phyloP scores from a whole-genome alignment of 2,329 filamentous ascomycete genomes.

The Sclerotinia subarctica region DNA sequence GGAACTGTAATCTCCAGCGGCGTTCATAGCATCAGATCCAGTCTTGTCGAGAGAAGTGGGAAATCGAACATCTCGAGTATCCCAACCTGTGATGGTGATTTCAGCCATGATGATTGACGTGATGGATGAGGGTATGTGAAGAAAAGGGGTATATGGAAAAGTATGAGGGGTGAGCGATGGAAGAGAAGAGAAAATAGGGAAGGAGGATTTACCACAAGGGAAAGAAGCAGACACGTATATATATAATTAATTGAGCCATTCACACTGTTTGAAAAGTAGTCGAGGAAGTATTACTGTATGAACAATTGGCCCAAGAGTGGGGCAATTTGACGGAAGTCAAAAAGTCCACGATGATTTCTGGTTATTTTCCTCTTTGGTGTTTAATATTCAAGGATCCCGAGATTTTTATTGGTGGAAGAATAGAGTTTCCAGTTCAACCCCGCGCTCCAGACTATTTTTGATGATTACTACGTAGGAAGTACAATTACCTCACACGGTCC shows the following conservation, averaged over 20 bases:
- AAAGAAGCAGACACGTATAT: slow-evolving; percentile 12
- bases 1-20: slow-evolving; percentile 85
- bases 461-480: neutral
- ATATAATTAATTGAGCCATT: neutral
- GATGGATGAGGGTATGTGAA: neutral
- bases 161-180: neutral
- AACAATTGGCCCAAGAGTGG: slow-evolving; percentile 4
- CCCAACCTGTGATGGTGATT: slow-evolving; percentile 70
- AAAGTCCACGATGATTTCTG: slow-evolving; percentile 4
- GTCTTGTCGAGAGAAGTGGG: slow-evolving; percentile 94
- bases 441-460: slow-evolving; percentile 10
- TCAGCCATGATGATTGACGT: slow-evolving; percentile 45
- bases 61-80: slow-evolving; percentile 71
- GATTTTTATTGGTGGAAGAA: slow-evolving; percentile 11
- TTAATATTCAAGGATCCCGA: neutral
- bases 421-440: slow-evolving; percentile 11
- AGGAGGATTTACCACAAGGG: too few species aligned
- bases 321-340: neutral
- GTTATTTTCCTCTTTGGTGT: neutral
- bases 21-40: slow-evolving; percentile 97
- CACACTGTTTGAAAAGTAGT: neutral
- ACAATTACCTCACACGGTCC: neutral
- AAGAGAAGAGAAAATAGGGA: neutral
- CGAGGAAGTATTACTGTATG: neutral
- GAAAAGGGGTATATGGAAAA: neutral